Evolutionary conservation across 2,329 filamentous ascomycete genomes (phyloP).

Genomic region (Escovopsis sp.): DNA sequence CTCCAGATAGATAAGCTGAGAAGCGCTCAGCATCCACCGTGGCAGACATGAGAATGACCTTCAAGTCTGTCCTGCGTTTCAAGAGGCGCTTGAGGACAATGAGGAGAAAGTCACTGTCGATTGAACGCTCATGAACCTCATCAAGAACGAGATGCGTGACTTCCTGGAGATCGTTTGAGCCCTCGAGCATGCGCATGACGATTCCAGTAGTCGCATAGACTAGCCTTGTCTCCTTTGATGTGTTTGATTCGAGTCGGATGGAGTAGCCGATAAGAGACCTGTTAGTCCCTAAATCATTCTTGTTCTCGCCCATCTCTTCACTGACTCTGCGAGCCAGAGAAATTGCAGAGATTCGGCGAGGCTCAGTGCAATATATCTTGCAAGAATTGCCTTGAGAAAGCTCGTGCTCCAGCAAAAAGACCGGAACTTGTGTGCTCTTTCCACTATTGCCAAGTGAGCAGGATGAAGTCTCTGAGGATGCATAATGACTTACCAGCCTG

Average conservation of each 20-base stretch:
- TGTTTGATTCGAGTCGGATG: constrained; percentile 82
- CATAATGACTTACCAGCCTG: constrained; percentile 49
- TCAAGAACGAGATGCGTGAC: constrained; percentile 93
- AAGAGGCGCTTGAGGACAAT: constrained; percentile 82
- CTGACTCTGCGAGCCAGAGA: constrained; percentile 86
- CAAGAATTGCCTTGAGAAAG: constrained; percentile 65
- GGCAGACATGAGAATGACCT: constrained; percentile 92
- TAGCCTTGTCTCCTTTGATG: constrained; percentile 64
- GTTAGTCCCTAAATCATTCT: constrained; percentile 64
- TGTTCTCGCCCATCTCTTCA: constrained; percentile 80
- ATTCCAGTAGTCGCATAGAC: constrained; percentile 86
- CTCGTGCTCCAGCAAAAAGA: constrained; percentile 83
- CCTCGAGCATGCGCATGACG: constrained; percentile 95
- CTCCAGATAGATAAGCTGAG: constrained; percentile 72
- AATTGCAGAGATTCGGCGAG: constrained; percentile 87
- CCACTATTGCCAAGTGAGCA: constrained; percentile 35
- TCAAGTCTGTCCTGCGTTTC: constrained; percentile 62
- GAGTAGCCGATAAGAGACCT: constrained; percentile 87
- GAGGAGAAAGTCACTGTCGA: constrained; percentile 90
- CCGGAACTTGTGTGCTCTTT: constrained; percentile 95
- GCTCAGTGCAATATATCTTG: constrained; percentile 92
- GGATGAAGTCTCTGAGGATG: background rate
- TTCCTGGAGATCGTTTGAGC: constrained; percentile 70
- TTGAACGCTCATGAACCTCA: constrained; percentile 90
- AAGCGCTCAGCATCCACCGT: constrained; percentile 89